A percentile compares a stretch with the other conserved stretches of the same genome.
Evolutionary conservation across 2,329 filamentous ascomycete genomes (phyloP).

Genomic region (Purpureocillium takamizusanense): DNA sequence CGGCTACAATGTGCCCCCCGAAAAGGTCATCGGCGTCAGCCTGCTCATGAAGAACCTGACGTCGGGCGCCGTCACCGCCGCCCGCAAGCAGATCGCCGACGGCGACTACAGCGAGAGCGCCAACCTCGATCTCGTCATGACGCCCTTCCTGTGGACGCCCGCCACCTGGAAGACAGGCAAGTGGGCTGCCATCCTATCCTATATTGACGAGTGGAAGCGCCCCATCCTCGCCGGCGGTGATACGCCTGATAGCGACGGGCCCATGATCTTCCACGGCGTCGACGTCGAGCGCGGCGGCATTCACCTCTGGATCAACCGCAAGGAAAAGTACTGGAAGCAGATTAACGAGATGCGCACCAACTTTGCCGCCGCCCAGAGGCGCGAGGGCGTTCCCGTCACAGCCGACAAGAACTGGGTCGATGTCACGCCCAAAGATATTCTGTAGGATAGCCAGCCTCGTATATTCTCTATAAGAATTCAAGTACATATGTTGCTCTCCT

Average conservation of each 20-base stretch:
- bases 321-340: constrained; percentile 21
- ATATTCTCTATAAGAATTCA: too few species aligned
- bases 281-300: constrained; percentile 30
- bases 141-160: constrained; percentile 31
- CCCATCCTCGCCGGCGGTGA: constrained; percentile 33
- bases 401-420: constrained; percentile 36
- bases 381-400: constrained; percentile 26
- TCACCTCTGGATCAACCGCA: constrained; percentile 32
- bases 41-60: constrained; percentile 23
- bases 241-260: constrained; percentile 31
- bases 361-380: constrained; percentile 21
- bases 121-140: constrained; percentile 29
- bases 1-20: constrained; percentile 32
- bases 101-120: constrained; percentile 23
- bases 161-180: constrained; percentile 35
- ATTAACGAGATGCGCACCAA: constrained; percentile 27
- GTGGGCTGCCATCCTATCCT: constrained; percentile 31
- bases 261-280: constrained; percentile 35
- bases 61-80: constrained; percentile 19
- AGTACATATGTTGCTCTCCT: too few species aligned
- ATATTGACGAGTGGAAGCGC: constrained; percentile 33
- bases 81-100: constrained; percentile 29
- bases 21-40: constrained; percentile 35
- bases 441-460: constrained; percentile 11
- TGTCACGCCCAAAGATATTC: constrained; percentile 29